Evolutionary conservation across 2,329 filamentous ascomycete species (phyloP).

Genomic region (Xenoacremonium recifei): DNA sequence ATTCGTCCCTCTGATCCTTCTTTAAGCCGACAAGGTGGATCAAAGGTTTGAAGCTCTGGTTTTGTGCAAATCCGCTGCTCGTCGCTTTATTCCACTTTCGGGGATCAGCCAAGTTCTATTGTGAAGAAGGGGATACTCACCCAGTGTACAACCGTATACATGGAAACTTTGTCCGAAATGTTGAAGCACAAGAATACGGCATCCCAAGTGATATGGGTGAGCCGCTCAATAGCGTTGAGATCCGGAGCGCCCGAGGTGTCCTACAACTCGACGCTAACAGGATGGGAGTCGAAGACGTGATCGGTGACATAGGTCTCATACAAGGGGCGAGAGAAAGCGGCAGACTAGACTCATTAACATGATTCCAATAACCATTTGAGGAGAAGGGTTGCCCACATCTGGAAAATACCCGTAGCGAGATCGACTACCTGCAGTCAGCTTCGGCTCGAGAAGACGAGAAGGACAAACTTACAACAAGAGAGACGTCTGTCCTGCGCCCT

Average conservation of each 20-base stretch:
- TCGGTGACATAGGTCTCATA: slow-evolving; percentile 36
- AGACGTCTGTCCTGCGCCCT: slow-evolving; percentile 34
- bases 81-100: slow-evolving; percentile 30
- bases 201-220: slow-evolving; percentile 37
- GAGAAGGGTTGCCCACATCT: slow-evolving; percentile 27
- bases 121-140: slow-evolving; percentile 15
- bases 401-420: slow-evolving; percentile 37
- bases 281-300: slow-evolving; percentile 21
- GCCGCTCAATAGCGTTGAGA: slow-evolving; percentile 31
- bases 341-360: slow-evolving; percentile 27
- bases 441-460: background rate
- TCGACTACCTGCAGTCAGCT: slow-evolving; percentile 27
- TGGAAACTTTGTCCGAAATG: slow-evolving; percentile 31
- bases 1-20: slow-evolving; percentile 29
- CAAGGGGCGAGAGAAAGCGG: slow-evolving; percentile 29
- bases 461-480: slow-evolving; percentile 38
- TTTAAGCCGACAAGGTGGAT: slow-evolving; percentile 35
- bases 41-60: slow-evolving; percentile 18
- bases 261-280: slow-evolving; percentile 35
- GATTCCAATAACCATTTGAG: background rate
- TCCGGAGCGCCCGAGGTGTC: slow-evolving; percentile 40
- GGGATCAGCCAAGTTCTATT: no score
- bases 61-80: slow-evolving; percentile 24
- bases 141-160: slow-evolving; percentile 35
- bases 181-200: slow-evolving; percentile 40